Percentiles rank a stretch among this genome's conserved stretches.
These are phyloP conservation scores for Terana coerulea DNA, from an alignment of 768 basidiomycete genomes.

Conservation along the genomic window DNA sequence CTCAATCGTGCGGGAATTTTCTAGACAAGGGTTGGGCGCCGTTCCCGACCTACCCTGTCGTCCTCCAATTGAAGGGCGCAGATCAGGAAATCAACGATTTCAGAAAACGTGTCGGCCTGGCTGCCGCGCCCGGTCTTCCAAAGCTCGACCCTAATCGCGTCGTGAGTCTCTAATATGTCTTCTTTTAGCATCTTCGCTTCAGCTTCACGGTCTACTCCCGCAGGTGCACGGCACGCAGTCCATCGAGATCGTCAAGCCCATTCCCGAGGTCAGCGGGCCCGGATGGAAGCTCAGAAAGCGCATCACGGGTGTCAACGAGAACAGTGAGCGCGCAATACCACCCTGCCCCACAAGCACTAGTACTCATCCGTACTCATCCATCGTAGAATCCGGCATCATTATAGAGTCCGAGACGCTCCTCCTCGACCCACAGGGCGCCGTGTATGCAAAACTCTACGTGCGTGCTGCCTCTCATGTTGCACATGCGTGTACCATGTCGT, in stretches of 20 bases:
- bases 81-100: conserved; percentile 71
- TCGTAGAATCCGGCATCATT: conserved; percentile 70
- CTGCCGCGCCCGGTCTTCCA: conserved; percentile 62
- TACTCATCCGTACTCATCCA: neutral
- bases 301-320: conserved; percentile 72
- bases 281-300: conserved; percentile 75
- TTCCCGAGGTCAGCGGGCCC: conserved; percentile 69
- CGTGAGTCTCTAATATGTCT: conserved; percentile 36
- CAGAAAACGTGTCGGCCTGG: conserved; percentile 39
- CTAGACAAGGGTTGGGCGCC: conserved; percentile 67
- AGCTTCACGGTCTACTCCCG: neutral
- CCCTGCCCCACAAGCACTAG: too few species aligned
- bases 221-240: conserved; percentile 79
- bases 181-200: neutral
- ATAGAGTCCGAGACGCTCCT: conserved; percentile 60
- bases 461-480: conserved; percentile 11
- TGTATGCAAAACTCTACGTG: conserved; percentile 41
- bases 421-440: conserved; percentile 53
- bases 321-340: conserved; percentile 67
- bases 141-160: conserved; percentile 64
- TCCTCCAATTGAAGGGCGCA: conserved; percentile 67
- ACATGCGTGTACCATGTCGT: neutral
- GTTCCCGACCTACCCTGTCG: conserved; percentile 84
- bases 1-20: neutral
- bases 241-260: conserved; percentile 74